Evolutionary conservation across 1,284 basidiomycete species (phyloP), one percentile per base, ranked within the genome.

Genomic region (Athelia sp.): DNA sequence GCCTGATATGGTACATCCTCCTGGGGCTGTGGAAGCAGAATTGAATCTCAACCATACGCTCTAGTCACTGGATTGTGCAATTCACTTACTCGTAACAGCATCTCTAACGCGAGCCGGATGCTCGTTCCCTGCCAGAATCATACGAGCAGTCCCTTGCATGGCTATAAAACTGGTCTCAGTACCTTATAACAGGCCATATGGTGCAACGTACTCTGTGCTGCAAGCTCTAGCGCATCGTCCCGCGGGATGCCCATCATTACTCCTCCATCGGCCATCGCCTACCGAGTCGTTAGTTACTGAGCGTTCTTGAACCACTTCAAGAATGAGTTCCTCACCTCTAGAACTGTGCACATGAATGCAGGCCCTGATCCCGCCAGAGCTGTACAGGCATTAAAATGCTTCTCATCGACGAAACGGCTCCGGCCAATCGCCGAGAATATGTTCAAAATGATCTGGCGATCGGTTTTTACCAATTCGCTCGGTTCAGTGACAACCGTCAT

Each of bases 181-280:
- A n/a, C n/a, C n/a, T n/a, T n/a, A n/a, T n/a, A n/a, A n/a, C 19
- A 29, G 26, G 22, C n/a, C 11, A 47, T 2, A 42, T 38, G 45
- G 46, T 17, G 21, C 23, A 21, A 70, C 84, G 62, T 67, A 96
- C 94, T 95, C 71, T 99, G 97, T 45, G 96, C 88, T 43, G 97
- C 96, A 47, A 99, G 72, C 65, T 99, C 97, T 34, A 98, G 69
- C 3, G 97, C 95, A 67, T 98, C 96, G 1, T 85, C 80, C 53
- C 97, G 78, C 2, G 97, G 97, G 43, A 99, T 73, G 23, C 97
- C 97, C 97, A 99, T 99, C 97, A 99, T 99, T 40, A 99, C 97
- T 26, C 93, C 97, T 29, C 97, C 97, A 68, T 99, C 97, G 2
- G 93, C 89, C 94, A 99, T 98, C 1, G 97, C 96, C 68, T 99